Evolutionary conservation across 805 yeast genomes (phyloP).

Genomic region (Cyberlindnera galapagoensis): DNA sequence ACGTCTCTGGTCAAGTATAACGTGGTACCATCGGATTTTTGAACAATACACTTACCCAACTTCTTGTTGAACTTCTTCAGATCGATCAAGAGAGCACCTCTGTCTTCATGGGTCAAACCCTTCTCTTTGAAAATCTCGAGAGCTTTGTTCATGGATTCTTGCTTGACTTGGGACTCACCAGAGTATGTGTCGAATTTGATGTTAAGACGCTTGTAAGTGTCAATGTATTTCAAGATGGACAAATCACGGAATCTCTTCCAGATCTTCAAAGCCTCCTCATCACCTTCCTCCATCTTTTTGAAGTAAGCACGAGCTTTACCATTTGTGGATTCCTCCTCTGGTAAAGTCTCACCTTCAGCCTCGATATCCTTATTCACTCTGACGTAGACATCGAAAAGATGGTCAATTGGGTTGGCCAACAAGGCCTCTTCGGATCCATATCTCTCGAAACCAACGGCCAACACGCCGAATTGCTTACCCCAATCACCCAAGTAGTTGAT

Average conservation of each 20-base stretch:
- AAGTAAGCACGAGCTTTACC: slow-evolving; percentile 84
- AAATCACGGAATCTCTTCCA: slow-evolving; percentile 91
- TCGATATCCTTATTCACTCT: slow-evolving; percentile 72
- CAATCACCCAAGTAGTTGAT: slow-evolving; percentile 97
- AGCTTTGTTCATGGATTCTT: slow-evolving; percentile 62
- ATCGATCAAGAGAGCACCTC: slow-evolving; percentile 87
- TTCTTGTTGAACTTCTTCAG: slow-evolving; percentile 81
- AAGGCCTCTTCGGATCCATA: slow-evolving; percentile 78
- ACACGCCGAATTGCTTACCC: slow-evolving; percentile 98
- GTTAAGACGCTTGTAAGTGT: slow-evolving; percentile 87
- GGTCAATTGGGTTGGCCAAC: slow-evolving; percentile 80
- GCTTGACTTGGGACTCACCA: slow-evolving; percentile 92
- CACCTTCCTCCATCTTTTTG: slow-evolving; percentile 91
- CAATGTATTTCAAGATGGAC: slow-evolving; percentile 78
- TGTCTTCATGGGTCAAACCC: slow-evolving; percentile 73
- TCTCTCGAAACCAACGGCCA: slow-evolving; percentile 86
- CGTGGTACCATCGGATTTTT: slow-evolving; percentile 93
- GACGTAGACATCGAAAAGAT: slow-evolving; percentile 91
- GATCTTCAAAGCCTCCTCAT: slow-evolving; percentile 62
- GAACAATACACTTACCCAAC: slow-evolving; percentile 86
- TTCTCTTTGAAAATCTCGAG: slow-evolving; percentile 55
- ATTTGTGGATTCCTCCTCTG: slow-evolving; percentile 50
- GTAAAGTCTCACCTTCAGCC: slow-evolving; percentile 42
- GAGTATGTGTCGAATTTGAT: slow-evolving; percentile 84
- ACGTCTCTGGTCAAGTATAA: slow-evolving; percentile 92